Conservation (phyloP, 2,329 filamentous ascomycete genomes). For the Colletotrichum tabaci region DNA sequence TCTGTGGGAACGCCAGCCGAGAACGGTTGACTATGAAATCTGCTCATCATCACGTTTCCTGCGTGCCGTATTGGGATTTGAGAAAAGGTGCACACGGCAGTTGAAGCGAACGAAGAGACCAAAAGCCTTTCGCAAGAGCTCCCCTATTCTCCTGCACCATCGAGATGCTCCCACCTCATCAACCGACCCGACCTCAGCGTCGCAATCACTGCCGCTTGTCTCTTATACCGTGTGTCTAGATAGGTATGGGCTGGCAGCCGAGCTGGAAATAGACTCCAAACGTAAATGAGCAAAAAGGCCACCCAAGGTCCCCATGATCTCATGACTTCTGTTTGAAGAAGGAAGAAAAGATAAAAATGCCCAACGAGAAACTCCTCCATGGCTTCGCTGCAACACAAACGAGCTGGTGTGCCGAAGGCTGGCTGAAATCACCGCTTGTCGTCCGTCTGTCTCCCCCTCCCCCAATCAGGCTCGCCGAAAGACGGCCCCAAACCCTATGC, state of each 20-base stretch:
- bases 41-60: not conserved
- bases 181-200: not conserved
- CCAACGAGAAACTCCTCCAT: conserved; percentile 28
- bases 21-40: not conserved
- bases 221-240: not conserved
- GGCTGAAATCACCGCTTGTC: conserved; percentile 9
- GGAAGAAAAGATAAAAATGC: not conserved
- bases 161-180: not conserved
- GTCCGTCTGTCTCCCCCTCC: not conserved
- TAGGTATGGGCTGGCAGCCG: not conserved
- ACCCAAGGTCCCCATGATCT: conserved; percentile 24
- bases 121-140: not conserved
- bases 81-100: not conserved
- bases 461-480: not conserved
- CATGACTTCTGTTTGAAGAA: conserved; percentile 22
- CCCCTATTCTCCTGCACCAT: not conserved
- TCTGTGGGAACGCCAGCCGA: not conserved
- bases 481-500: conserved; percentile 10
- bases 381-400: conserved; percentile 27
- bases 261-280: not conserved
- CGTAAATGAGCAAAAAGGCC: conserved; percentile 5
- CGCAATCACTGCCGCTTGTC: not conserved
- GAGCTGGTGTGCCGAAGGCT: conserved; percentile 5
- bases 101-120: not conserved
- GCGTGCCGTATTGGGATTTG: not conserved